Evolutionary conservation across 2,329 filamentous ascomycete species (phyloP).

Genomic region (Sordariomycetes sp.): DNA sequence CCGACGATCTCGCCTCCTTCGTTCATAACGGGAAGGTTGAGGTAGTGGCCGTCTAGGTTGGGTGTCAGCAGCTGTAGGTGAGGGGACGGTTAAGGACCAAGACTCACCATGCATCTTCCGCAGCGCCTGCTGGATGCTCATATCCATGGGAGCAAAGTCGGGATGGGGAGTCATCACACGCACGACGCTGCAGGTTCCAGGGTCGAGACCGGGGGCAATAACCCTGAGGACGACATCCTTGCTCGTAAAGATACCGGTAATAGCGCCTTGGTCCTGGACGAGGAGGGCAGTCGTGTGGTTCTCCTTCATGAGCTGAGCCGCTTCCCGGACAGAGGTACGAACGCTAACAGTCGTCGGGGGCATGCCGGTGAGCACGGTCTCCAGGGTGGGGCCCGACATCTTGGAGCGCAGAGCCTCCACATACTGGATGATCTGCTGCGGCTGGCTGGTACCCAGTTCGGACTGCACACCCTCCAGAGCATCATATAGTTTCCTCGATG

Average conservation of each 20-base stretch:
- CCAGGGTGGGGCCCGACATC: slow-evolving; percentile 95
- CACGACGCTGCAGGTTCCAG: slow-evolving; percentile 90
- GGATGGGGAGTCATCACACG: slow-evolving; percentile 98
- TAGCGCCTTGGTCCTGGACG: slow-evolving; percentile 92
- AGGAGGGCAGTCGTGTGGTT: slow-evolving; percentile 95
- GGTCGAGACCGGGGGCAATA: slow-evolving; percentile 92
- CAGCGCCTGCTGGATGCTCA: slow-evolving; percentile 96
- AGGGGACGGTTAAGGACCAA: background rate
- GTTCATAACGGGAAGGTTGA: slow-evolving; percentile 98
- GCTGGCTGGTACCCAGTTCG: slow-evolving; percentile 88
- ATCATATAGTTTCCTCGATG: slow-evolving; percentile 96
- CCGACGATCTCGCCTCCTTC: slow-evolving; percentile 93
- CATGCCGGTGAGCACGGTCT: slow-evolving; percentile 84
- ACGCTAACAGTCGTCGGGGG: slow-evolving; percentile 94
- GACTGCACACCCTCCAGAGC: slow-evolving; percentile 96
- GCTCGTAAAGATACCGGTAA: slow-evolving; percentile 98
- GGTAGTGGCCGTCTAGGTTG: slow-evolving; percentile 82
- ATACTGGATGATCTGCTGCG: slow-evolving; percentile 97
- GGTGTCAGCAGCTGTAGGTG: slow-evolving; percentile 7
- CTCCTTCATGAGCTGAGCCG: slow-evolving; percentile 93
- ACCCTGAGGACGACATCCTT: slow-evolving; percentile 98
- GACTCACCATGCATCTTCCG: slow-evolving; percentile 95
- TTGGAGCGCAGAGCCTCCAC: slow-evolving; percentile 90
- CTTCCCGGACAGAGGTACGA: slow-evolving; percentile 90
- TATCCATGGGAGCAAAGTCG: slow-evolving; percentile 96